Evolutionary conservation across 495 filamentous ascomycete species (phyloP).

Genomic region (Aspergillus saccharolyticus): DNA sequence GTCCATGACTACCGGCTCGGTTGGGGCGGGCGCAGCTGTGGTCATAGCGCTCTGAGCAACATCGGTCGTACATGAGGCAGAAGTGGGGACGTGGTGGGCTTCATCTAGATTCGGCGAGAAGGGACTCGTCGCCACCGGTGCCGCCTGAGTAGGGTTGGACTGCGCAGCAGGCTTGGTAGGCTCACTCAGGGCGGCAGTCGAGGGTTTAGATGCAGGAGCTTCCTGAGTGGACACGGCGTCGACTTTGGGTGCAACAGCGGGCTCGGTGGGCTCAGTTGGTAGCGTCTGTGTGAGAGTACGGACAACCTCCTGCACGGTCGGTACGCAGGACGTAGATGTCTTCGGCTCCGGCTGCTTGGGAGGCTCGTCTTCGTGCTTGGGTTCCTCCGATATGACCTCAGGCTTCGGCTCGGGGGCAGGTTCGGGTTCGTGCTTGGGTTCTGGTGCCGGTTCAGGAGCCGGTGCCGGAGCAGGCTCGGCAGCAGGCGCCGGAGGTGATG

Average conservation of each 20-base stretch:
- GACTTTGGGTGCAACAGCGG: neutral
- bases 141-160: conserved; percentile 2
- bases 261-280: neutral
- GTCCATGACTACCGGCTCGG: conserved; percentile 3
- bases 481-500: conserved; percentile 7
- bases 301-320: conserved; percentile 23
- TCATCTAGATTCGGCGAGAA: conserved; percentile 1
- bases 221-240: neutral
- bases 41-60: neutral
- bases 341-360: neutral
- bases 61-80: neutral
- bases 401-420: neutral
- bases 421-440: neutral
- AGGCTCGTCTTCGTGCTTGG: neutral
- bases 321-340: conserved; percentile 1
- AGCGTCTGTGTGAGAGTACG: conserved; percentile 29
- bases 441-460: neutral
- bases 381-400: neutral
- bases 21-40: neutral
- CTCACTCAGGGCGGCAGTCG: neutral
- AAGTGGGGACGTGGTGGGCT: neutral
- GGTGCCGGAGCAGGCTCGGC: conserved; percentile 4
- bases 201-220: neutral
- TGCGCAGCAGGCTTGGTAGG: neutral
- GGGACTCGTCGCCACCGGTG: conserved; percentile 6